phyloP scores from a whole-genome alignment of 305 asterid species.

The Rubia balearica region DNA sequence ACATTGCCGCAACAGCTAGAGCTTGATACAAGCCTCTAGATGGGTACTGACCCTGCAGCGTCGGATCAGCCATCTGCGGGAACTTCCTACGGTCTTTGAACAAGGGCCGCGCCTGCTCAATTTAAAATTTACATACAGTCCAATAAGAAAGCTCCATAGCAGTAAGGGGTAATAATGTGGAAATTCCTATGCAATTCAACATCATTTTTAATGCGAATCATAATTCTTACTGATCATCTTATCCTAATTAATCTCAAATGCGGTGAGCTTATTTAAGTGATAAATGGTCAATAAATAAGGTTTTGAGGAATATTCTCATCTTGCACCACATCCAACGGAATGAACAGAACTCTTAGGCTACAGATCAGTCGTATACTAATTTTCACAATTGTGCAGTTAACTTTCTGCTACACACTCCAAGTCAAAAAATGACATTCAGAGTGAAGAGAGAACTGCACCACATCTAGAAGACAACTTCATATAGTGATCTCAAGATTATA shows the following conservation, averaged over 20 bases:
- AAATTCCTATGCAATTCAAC: background rate
- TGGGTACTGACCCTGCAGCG: conserved; percentile 69
- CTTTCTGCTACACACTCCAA: background rate
- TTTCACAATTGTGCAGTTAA: background rate
- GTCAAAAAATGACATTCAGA: conserved; percentile 4
- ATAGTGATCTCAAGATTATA: background rate
- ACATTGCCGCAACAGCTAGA: conserved; percentile 79
- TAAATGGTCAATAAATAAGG: background rate
- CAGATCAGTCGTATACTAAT: background rate
- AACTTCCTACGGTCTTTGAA: conserved; percentile 69
- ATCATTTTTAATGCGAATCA: no score
- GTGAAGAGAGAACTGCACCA: background rate
- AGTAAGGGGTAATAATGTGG: background rate
- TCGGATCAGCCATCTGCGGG: conserved; percentile 71
- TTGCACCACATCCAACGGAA: background rate
- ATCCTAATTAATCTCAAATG: background rate
- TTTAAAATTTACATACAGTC: background rate
- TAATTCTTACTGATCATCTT: background rate
- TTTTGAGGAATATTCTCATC: background rate
- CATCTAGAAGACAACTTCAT: background rate
- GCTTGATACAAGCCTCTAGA: conserved; percentile 63
- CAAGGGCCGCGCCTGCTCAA: conserved; percentile 65
- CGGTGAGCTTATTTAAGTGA: background rate
- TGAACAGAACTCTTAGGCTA: background rate
- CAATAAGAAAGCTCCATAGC: background rate